Evolutionary conservation across 352 stramenopile species (phyloP), one percentile per base, ranked within the genome.

Genomic region (Phytophthora pisi): DNA sequence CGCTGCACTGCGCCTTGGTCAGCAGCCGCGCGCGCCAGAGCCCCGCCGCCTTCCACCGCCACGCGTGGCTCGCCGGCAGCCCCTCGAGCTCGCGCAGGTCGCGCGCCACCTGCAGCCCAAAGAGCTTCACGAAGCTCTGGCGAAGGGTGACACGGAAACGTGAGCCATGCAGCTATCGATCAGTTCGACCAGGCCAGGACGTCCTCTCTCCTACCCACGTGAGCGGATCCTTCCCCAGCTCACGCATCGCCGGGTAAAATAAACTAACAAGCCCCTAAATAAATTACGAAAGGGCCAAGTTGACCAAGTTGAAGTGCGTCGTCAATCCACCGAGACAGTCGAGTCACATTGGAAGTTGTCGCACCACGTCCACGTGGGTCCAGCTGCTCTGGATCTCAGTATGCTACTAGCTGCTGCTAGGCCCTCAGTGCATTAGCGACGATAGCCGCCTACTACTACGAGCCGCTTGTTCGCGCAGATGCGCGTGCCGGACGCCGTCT

Each of bases 61-160:
- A 91, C 60, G 72, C 74, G 64, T 91, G 82, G 70, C 81, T 93
- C 47, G 63, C 68, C 4, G 77, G 82, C 0, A 95, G 61, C 1
- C 71, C 79, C 23, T 88, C 72, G 40, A 90, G 82, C 24, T 75
- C 70, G 36, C 51, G 28, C 46, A 92, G 52, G 34, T 86, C 55
- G 24, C 69, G 31, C 45, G 23, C 34, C 23, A 94, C 51, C 26
- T 94, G 82, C 13, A 57, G 58, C 4, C 74, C 72, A 18, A 92
- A 74, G 4, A 94, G 68, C 72, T 89, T 91, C 40, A 82, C 81
- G 49, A 86, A 90, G 61, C 79, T 86, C 86, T 93, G 56, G 5
- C 38, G 9, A 59, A 20, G 61, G 16, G 10, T 60, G 11, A 49
- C 3, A 13, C 38, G 1, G 18, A 30, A 16, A 40, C 13, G 9